Evolutionary conservation across 371 early-diverging fungal species (phyloP).

Genomic region (Mucor lusitanicus): DNA sequence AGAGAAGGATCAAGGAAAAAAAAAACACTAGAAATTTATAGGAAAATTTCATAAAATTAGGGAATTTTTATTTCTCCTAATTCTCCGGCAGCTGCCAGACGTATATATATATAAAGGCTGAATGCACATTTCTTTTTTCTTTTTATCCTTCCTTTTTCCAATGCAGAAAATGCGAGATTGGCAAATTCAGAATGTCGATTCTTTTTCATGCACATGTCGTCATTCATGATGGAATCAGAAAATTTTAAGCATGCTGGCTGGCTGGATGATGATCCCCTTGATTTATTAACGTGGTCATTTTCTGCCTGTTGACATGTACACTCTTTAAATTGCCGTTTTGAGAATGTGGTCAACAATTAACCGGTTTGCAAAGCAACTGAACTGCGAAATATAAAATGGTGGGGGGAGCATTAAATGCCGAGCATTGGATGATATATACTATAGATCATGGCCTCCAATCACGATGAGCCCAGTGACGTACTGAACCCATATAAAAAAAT

Average conservation of each 20-base stretch:
- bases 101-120: background rate
- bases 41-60: constrained; percentile 1
- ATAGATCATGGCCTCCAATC: background rate
- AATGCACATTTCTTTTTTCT: background rate
- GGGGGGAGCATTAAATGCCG: background rate
- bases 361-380: background rate
- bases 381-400: too few relatives aligned
- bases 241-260: too few relatives aligned
- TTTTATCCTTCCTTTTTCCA: background rate
- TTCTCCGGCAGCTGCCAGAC: background rate
- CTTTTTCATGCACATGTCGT: background rate
- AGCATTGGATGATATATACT: too few relatives aligned
- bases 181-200: background rate
- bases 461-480: background rate
- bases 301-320: background rate
- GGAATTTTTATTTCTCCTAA: constrained; percentile 11
- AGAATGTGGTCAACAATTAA: background rate
- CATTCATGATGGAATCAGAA: background rate
- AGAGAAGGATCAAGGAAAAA: background rate
- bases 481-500: background rate
- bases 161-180: too few relatives aligned
- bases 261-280: too few relatives aligned
- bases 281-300: background rate
- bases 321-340: background rate
- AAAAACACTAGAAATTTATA: background rate